These are phyloP conservation scores for Skeletonema grethae DNA, from an alignment of 108 stramenopile genomes.

Conservation along the genomic window DNA sequence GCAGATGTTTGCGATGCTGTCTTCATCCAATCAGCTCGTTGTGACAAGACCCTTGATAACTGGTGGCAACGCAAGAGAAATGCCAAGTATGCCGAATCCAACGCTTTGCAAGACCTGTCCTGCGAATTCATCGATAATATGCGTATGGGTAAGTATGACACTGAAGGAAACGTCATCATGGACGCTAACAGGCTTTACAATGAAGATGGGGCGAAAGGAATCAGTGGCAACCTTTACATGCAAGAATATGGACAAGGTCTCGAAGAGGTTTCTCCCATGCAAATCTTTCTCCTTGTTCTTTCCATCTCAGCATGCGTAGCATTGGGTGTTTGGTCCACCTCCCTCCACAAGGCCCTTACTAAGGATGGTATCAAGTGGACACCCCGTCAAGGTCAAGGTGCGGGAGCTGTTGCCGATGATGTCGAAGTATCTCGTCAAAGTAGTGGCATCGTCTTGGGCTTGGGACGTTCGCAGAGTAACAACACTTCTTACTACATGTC, in stretches of 20 bases:
- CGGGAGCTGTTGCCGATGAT: background rate
- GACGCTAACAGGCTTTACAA: slow-evolving; percentile 24
- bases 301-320: slow-evolving; percentile 19
- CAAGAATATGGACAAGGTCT: slow-evolving; percentile 26
- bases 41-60: slow-evolving; percentile 63
- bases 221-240: slow-evolving; percentile 22
- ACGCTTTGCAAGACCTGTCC: slow-evolving; percentile 45
- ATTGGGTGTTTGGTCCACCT: slow-evolving; percentile 22
- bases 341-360: slow-evolving; percentile 22
- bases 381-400: slow-evolving; percentile 24
- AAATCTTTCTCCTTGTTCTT: slow-evolving; percentile 28
- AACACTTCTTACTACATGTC: slow-evolving; percentile 36
- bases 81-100: slow-evolving; percentile 26
- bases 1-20: slow-evolving; percentile 57
- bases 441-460: slow-evolving; percentile 11
- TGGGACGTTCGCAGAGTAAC: slow-evolving; percentile 25
- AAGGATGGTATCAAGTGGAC: slow-evolving; percentile 35
- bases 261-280: slow-evolving; percentile 32
- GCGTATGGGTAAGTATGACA: slow-evolving; percentile 75
- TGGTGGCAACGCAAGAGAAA: slow-evolving; percentile 35
- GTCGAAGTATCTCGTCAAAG: background rate
- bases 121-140: slow-evolving; percentile 78
- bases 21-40: slow-evolving; percentile 66
- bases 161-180: slow-evolving; percentile 65
- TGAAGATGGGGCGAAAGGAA: background rate